Evolutionary conservation across 1,284 basidiomycete genomes (phyloP), one percentile per base, ranked within the genome.

Genomic region (Tilletia indica): DNA sequence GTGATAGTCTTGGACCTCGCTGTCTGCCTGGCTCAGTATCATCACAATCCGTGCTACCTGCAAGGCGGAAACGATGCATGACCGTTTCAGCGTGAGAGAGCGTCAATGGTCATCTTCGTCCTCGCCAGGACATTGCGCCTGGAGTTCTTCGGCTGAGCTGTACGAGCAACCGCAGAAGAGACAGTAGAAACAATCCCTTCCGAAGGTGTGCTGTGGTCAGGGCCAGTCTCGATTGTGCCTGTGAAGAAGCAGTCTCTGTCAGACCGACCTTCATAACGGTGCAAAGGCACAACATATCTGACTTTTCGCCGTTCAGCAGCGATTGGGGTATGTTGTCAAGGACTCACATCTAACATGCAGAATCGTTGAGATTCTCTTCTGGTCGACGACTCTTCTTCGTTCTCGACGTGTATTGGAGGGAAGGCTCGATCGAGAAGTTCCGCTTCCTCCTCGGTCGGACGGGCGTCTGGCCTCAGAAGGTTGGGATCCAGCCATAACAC

Each of bases 91-190:
- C 2, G 25, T 1, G 25, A 31, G 25, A 31, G 25, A 31, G 25
- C 42, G 14, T 64, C 34, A 64, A 42, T 74, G 73, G 54, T 69
- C 73, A 4, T 74, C 73, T 51, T 74, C 73, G 25, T 71, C 68
- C 73, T 69, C 68, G 1, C 73, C 73, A 6, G 73, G 73, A 47
- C 73, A 74, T 19, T 45, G 51, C 3, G 51, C 16, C n/a, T 63
- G 21, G 4, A 74, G 54, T 34, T 74, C 70, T 36, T 69, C 71
- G 21, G 38, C 21, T n/a, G n/a, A n/a, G 31, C 25, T 67, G 68
- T 72, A 74, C 8, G 38, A 31, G 19, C 31, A 39, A 16, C 73
- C 73, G 63, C 73, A 74, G 42, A 72, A 74, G 66, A 74, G 73
- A 70, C 73, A 74, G 69, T 74, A 74, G 66, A 48, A n/a, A 58